Percentiles rank a stretch among this genome's conserved stretches.
These are phyloP conservation scores for Aspergillus wentii DNA, from an alignment of 495 filamentous ascomycete genomes.

Conservation along the genomic window DNA sequence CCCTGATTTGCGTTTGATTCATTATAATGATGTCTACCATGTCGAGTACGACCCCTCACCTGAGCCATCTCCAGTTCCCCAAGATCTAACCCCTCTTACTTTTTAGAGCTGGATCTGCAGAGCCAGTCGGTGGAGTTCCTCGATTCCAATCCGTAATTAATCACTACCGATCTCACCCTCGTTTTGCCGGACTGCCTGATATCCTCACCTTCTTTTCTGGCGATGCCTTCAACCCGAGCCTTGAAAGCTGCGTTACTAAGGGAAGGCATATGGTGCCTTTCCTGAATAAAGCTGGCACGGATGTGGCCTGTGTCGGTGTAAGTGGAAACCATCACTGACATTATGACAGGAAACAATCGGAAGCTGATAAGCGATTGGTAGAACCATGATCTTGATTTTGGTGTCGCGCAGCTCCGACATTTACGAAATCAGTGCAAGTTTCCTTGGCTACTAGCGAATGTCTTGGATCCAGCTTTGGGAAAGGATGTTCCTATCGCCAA, in stretches of 20 bases:
- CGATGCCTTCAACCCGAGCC: constrained; percentile 85
- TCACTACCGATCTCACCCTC: constrained; percentile 58
- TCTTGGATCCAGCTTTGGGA: constrained; percentile 73
- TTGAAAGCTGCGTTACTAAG: constrained; percentile 84
- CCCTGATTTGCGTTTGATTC: constrained; percentile 73
- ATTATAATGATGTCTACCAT: constrained; percentile 94
- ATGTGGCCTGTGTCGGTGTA: constrained; percentile 76
- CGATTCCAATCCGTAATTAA: constrained; percentile 76
- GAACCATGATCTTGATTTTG: constrained; percentile 95
- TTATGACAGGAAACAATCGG: too few relatives aligned
- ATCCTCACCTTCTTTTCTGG: constrained; percentile 83
- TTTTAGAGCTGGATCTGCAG: constrained; percentile 55
- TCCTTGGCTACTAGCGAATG: constrained; percentile 86
- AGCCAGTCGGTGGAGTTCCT: constrained; percentile 73
- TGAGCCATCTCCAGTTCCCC: background rate
- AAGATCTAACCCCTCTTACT: background rate
- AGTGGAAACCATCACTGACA: too few relatives aligned
- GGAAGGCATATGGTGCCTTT: constrained; percentile 85
- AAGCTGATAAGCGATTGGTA: constrained; percentile 17
- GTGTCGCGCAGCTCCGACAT: constrained; percentile 72
- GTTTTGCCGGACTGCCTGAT: constrained; percentile 55
- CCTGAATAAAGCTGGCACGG: constrained; percentile 71
- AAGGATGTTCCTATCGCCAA: constrained; percentile 62
- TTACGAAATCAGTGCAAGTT: constrained; percentile 71
- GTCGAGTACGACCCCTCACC: constrained; percentile 51